phyloP scores from a whole-genome alignment of 1,284 basidiomycete genomes.

The Tilletia setariae region DNA sequence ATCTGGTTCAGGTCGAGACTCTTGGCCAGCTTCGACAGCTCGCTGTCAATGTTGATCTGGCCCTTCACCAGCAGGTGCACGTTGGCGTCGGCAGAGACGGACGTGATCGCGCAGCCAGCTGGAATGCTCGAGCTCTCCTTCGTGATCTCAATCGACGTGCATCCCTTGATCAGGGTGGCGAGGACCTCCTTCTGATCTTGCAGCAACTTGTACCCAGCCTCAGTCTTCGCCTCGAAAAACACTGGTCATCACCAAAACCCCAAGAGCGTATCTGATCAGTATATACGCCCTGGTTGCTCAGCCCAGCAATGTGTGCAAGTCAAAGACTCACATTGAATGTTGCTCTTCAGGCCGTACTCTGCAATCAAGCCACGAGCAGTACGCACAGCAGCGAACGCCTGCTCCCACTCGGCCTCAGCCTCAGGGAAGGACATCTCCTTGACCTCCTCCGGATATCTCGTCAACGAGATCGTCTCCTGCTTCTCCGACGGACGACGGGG shows the following conservation, averaged over 20 bases:
- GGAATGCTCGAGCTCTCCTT: slow-evolving; percentile 62
- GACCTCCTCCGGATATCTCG: slow-evolving; percentile 70
- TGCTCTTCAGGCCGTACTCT: slow-evolving; percentile 83
- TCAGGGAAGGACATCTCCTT: slow-evolving; percentile 24
- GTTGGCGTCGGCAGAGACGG: slow-evolving; percentile 37
- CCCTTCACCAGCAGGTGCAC: slow-evolving; percentile 46
- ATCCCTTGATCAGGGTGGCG: slow-evolving; percentile 80
- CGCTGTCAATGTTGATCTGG: slow-evolving; percentile 46
- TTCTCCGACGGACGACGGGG: slow-evolving; percentile 77
- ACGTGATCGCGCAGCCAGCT: slow-evolving; percentile 79
- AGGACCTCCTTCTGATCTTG: slow-evolving; percentile 72
- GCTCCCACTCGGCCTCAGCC: slow-evolving; percentile 64
- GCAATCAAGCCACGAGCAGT: slow-evolving; percentile 79
- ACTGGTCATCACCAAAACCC: slow-evolving; percentile 59
- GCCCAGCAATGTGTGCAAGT: too few species aligned
- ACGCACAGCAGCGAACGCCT: slow-evolving; percentile 76
- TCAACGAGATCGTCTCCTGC: slow-evolving; percentile 83
- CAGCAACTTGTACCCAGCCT: slow-evolving; percentile 59
- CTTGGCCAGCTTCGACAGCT: slow-evolving; percentile 48
- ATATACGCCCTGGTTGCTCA: too few species aligned
- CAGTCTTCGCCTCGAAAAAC: slow-evolving; percentile 70
- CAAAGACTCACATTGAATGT: slow-evolving; percentile 72
- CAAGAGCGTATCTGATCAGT: too few species aligned
- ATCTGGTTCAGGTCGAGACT: slow-evolving; percentile 46
- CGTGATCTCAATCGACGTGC: slow-evolving; percentile 69